These are phyloP conservation scores for Tolypocladium paradoxum DNA, from an alignment of 2,329 filamentous ascomycete species.

Conservation along the genomic window DNA sequence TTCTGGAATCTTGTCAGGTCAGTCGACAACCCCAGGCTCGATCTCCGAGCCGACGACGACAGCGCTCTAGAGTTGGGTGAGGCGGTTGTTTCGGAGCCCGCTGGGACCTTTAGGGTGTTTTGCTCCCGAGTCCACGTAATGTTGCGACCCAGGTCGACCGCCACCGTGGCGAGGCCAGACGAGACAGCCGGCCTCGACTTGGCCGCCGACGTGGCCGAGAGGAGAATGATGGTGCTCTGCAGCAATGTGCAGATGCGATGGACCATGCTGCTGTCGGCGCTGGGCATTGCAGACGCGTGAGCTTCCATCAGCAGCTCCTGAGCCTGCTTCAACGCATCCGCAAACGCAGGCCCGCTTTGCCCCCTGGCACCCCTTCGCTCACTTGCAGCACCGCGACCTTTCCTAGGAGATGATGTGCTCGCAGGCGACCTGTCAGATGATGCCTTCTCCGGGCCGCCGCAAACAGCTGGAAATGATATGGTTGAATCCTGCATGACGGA, in stretches of 20 bases:
- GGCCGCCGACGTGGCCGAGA: constrained; percentile 48
- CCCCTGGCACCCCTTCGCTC: constrained; percentile 20
- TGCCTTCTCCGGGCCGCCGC: constrained; percentile 29
- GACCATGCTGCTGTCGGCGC: constrained; percentile 47
- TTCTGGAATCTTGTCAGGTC: constrained; percentile 59
- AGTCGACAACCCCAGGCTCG: constrained; percentile 34
- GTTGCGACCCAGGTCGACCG: constrained; percentile 59
- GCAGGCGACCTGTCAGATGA: constrained; percentile 22
- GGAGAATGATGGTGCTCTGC: constrained; percentile 53
- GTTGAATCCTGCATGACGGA: constrained; percentile 89
- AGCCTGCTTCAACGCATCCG: constrained; percentile 51
- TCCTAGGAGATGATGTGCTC: constrained; percentile 24
- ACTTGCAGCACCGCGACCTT: constrained; percentile 12
- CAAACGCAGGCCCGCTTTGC: constrained; percentile 30
- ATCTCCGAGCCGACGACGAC: constrained; percentile 19
- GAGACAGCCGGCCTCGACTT: constrained; percentile 35
- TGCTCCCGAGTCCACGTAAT: constrained; percentile 56
- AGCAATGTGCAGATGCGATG: constrained; percentile 53
- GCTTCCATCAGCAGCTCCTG: constrained; percentile 56
- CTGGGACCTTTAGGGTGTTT: constrained; percentile 39
- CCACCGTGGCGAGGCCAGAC: constrained; percentile 49
- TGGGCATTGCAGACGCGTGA: constrained; percentile 43
- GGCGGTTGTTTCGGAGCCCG: neutral
- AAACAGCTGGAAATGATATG: constrained; percentile 69
- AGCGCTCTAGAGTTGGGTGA: constrained; percentile 16